A percentile compares a stretch with the other conserved stretches of the same genome.
Evolutionary conservation across 2,329 filamentous ascomycete species (phyloP).

Genomic region (Penicillium sp.): DNA sequence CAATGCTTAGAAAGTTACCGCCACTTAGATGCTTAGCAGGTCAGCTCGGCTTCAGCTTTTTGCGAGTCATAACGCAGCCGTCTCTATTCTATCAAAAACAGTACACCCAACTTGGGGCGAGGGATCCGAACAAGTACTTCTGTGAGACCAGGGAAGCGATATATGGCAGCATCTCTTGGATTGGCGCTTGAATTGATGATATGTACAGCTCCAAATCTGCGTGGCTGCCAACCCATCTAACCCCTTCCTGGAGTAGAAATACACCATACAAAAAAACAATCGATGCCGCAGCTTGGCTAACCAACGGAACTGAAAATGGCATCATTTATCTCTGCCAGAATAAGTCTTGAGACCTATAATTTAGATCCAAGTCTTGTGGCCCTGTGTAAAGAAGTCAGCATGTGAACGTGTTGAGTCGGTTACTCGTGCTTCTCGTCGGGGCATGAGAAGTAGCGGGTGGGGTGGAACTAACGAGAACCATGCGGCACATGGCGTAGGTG

Average conservation of each 20-base stretch:
- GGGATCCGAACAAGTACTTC: neutral
- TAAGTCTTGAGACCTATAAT: constrained; percentile 61
- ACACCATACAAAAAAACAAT: constrained; percentile 30
- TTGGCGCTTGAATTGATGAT: constrained; percentile 36
- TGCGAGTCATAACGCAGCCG: neutral
- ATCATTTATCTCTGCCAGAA: constrained; percentile 43
- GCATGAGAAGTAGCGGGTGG: neutral
- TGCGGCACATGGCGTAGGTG: constrained; percentile 46
- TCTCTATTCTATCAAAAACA: neutral
- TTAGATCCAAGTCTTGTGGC: constrained; percentile 61
- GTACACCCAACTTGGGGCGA: neutral
- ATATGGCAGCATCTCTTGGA: constrained; percentile 28
- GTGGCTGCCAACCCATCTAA: constrained; percentile 28
- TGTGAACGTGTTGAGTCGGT: neutral
- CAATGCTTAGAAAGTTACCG: neutral
- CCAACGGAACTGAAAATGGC: constrained; percentile 8
- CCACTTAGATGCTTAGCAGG: no score
- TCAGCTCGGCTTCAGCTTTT: neutral
- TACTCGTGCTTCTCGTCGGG: neutral
- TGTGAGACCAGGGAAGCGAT: neutral
- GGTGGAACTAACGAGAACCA: constrained; percentile 42
- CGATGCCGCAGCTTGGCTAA: constrained; percentile 14
- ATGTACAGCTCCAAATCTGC: constrained; percentile 40
- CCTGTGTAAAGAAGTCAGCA: constrained; percentile 42
- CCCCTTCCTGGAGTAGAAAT: constrained; percentile 36